A percentile compares a stretch with the other conserved stretches of the same genome.
Evolutionary conservation across 495 filamentous ascomycete genomes (phyloP).

Genomic region (Wilcoxina mikolae): DNA sequence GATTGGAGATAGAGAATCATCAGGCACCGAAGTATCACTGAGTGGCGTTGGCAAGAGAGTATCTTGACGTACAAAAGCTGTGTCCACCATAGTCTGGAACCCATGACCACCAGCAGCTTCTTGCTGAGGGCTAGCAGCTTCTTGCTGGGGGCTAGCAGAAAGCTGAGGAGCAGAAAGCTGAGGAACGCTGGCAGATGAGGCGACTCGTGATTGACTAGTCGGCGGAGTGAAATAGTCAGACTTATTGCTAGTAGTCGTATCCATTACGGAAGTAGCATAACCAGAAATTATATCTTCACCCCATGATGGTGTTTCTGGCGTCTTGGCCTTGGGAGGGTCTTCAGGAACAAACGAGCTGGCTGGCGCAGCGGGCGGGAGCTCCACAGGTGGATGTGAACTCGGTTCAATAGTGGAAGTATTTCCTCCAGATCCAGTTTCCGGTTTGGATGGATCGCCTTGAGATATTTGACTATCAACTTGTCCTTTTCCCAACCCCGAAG

Average conservation of each 20-base stretch:
- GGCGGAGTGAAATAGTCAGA: slow-evolving; percentile 1
- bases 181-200: not conserved
- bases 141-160: too few relatives aligned
- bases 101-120: slow-evolving; percentile 1
- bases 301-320: slow-evolving; percentile 2
- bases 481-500: not conserved
- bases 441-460: not conserved
- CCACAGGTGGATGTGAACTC: not conserved
- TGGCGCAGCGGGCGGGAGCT: not conserved
- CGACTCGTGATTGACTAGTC: not conserved
- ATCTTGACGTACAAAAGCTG: slow-evolving; percentile 17
- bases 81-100: slow-evolving; percentile 18
- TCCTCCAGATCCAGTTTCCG: too few relatives aligned
- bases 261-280: slow-evolving; percentile 9
- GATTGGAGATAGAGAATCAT: not conserved
- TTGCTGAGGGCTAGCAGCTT: too few relatives aligned
- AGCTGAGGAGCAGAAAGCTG: not conserved
- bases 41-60: slow-evolving; percentile 9
- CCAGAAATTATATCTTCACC: slow-evolving; percentile 21
- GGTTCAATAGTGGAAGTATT: too few relatives aligned
- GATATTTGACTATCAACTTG: too few relatives aligned
- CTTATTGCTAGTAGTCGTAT: not conserved
- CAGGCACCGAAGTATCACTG: slow-evolving; percentile 4
- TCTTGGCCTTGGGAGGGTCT: not conserved
- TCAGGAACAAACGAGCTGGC: not conserved